phyloP scores from a whole-genome alignment of 176 grass and related monocot species.

The Aegilops bicornis region DNA sequence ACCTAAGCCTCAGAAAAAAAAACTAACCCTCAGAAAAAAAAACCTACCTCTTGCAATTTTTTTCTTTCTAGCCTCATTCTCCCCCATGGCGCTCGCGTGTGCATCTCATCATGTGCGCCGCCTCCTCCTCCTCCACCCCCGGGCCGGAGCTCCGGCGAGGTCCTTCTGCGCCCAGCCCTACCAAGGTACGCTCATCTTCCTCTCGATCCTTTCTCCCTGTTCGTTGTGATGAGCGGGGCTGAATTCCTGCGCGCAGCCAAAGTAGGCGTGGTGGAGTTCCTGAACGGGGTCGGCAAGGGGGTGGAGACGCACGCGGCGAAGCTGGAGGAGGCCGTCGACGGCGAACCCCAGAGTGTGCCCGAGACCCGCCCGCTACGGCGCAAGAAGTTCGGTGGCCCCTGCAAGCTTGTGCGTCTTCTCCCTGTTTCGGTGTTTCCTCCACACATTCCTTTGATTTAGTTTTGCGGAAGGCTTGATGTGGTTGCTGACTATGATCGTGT shows the following conservation, averaged over 20 bases:
- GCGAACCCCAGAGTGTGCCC: slow-evolving; percentile 57
- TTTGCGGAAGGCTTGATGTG: background rate
- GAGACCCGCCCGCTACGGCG: slow-evolving; percentile 52
- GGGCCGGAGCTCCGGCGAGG: slow-evolving; percentile 30
- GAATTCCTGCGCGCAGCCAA: slow-evolving; percentile 47
- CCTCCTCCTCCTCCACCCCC: slow-evolving; percentile 23
- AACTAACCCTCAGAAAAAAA: no score
- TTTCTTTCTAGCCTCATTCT: background rate
- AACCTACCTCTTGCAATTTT: no score
- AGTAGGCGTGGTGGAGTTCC: slow-evolving; percentile 70
- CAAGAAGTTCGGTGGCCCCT: slow-evolving; percentile 74
- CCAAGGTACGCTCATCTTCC: slow-evolving; percentile 37
- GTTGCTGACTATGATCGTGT: background rate
- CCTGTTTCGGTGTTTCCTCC: background rate
- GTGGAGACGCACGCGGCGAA: slow-evolving; percentile 58
- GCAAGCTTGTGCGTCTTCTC: slow-evolving; percentile 54
- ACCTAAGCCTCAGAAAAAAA: no score
- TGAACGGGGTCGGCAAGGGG: slow-evolving; percentile 59
- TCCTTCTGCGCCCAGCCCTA: slow-evolving; percentile 32
- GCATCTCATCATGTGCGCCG: slow-evolving; percentile 46
- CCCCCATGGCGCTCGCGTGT: slow-evolving; percentile 27
- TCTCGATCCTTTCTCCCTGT: background rate
- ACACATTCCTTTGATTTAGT: background rate
- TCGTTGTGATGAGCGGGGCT: background rate
- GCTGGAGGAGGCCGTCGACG: slow-evolving; percentile 60